Conservation (phyloP, 1,139 yeast genomes). For the Williopsis jadinii region DNA sequence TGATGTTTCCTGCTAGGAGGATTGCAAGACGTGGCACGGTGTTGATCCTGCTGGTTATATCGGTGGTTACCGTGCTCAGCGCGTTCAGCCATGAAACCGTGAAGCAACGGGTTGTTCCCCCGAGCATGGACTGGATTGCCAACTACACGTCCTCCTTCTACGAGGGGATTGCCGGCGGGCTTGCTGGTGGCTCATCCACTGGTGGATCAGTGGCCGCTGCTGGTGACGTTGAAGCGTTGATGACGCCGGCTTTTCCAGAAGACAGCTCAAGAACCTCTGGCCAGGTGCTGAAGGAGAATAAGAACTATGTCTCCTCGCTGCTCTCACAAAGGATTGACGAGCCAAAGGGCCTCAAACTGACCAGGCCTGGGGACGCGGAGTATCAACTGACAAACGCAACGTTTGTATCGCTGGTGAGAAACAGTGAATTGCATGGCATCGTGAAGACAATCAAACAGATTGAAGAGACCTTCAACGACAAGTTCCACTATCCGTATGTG, state of each 20-base stretch:
- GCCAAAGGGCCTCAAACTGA: constrained; percentile 12
- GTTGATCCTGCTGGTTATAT: too few species aligned
- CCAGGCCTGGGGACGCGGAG: constrained; percentile 9
- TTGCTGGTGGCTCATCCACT: neutral
- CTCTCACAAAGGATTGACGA: constrained; percentile 13
- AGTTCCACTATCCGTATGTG: constrained; percentile 74
- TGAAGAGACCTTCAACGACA: constrained; percentile 57
- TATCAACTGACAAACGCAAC: constrained; percentile 48
- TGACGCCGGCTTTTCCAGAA: constrained; percentile 12
- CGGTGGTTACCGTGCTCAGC: too few species aligned
- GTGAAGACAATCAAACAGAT: constrained; percentile 47
- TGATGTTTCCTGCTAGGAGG: too few species aligned
- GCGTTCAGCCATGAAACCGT: too few species aligned
- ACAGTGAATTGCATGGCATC: constrained; percentile 47
- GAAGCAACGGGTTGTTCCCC: too few species aligned
- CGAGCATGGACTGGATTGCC: too few species aligned
- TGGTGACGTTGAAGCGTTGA: constrained; percentile 5
- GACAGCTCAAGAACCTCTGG: constrained; percentile 5
- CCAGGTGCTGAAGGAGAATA: constrained; percentile 13
- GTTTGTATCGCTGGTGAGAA: constrained; percentile 61
- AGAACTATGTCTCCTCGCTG: constrained; percentile 9
- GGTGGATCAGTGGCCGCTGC: neutral
- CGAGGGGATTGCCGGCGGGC: constrained; percentile 4
- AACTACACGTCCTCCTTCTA: constrained; percentile 17
- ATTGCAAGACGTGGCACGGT: too few species aligned